Evolutionary conservation across 2,329 filamentous ascomycete genomes (phyloP), one percentile per base, ranked within the genome.

Genomic region (Xylariaceae sp.): DNA sequence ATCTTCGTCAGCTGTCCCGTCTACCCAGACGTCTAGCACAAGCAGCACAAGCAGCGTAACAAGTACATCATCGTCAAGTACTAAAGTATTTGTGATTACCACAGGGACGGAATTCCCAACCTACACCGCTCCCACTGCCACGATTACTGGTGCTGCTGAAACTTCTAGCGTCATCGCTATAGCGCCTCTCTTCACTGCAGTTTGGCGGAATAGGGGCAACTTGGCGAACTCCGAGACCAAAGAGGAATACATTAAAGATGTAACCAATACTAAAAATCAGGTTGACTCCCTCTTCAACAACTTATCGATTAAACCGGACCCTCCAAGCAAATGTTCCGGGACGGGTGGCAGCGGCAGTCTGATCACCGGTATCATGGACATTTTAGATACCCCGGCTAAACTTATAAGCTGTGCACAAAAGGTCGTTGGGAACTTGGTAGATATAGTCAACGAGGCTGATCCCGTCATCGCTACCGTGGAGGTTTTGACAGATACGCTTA

Each of bases 201-300:
- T 42, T n/a, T 42, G 40, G 40, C 15, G 17, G 12, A 33, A 38
- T 13, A 38, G 30, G 28, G 37, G 16, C 3, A 19, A 34, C 3
- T 4, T 42, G 4, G 22, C 34, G 34, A 35, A 42, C 19, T n/a
- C 37, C 29, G 11, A 38, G 18, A 36, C 32, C 7, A 42, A 42
- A 16, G 8, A 38, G 15, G 7, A 30, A 11, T 42, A 42, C 29
- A 37, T 42, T n/a, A 16, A 42, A 30, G 28, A 42, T 19, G 40
- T 42, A 4, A 42, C 26, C 15, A 28, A 24, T 30, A 17, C 19
- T 4, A 29, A 34, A n/a, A 33, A 13, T 11, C 16, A 38, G 2
- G 32, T 42, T 12, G 19, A 38, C 18, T 16, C 6, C 2, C 22
- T 42, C 9, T 28, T 34, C n/a, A 28, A 34, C 13, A 34, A 38